These are phyloP conservation scores for Cordyceps farinosa DNA, from an alignment of 2,329 filamentous ascomycete genomes.

Conservation along the genomic window DNA sequence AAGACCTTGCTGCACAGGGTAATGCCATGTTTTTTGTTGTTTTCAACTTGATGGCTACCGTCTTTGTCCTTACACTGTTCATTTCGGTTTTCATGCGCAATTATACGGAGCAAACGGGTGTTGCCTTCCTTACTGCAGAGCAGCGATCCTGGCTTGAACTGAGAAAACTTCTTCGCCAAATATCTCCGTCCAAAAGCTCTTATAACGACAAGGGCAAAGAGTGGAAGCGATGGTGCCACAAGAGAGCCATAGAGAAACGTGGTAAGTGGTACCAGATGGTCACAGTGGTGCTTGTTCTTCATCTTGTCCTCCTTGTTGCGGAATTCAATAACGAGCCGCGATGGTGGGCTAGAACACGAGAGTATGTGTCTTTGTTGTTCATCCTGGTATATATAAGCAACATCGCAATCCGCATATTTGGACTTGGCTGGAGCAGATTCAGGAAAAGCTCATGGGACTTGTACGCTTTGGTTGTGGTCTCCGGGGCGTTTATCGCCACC, in stretches of 20 bases:
- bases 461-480: constrained; percentile 76
- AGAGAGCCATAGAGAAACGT: constrained; percentile 87
- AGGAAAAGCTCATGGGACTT: constrained; percentile 93
- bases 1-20: constrained; percentile 65
- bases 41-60: constrained; percentile 93
- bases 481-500: constrained; percentile 73
- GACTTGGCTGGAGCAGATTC: constrained; percentile 89
- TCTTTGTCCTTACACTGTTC: constrained; percentile 95
- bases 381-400: constrained; percentile 81
- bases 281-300: constrained; percentile 74
- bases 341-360: constrained; percentile 68
- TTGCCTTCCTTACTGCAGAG: constrained; percentile 91
- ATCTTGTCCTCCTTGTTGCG: constrained; percentile 76
- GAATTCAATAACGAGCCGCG: constrained; percentile 77
- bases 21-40: constrained; percentile 93
- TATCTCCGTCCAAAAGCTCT: constrained; percentile 90
- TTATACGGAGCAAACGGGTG: constrained; percentile 97
- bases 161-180: constrained; percentile 84
- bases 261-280: constrained; percentile 86
- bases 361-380: constrained; percentile 74
- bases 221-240: constrained; percentile 94
- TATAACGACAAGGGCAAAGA: constrained; percentile 70
- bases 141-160: constrained; percentile 96
- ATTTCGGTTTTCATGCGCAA: constrained; percentile 99
- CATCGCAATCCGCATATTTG: constrained; percentile 76